Evolutionary conservation across 306 rosid genomes (phyloP).

Genomic region (Prunus campanulata): DNA sequence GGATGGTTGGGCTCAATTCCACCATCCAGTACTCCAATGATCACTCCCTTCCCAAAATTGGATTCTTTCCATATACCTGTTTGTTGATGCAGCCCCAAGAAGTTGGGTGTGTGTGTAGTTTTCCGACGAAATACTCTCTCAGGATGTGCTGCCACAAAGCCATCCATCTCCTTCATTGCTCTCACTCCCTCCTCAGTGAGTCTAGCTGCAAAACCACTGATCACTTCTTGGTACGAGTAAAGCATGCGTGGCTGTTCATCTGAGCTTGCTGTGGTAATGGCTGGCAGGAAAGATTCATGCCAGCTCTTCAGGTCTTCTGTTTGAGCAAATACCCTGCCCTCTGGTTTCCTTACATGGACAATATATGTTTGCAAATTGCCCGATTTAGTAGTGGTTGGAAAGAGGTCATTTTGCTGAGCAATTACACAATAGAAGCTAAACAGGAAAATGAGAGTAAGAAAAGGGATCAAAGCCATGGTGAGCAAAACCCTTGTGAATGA

Average conservation of each 20-base stretch:
- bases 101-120: slow-evolving; percentile 63
- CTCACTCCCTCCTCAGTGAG: slow-evolving; percentile 51
- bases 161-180: slow-evolving; percentile 45
- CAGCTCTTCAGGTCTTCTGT: slow-evolving; percentile 50
- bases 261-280: slow-evolving; percentile 34
- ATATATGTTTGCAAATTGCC: slow-evolving; percentile 44
- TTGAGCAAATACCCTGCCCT: slow-evolving; percentile 25
- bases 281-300: slow-evolving; percentile 58
- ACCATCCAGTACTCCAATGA: slow-evolving; percentile 65
- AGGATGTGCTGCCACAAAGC: slow-evolving; percentile 52
- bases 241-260: slow-evolving; percentile 33
- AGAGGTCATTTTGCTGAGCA: slow-evolving; percentile 27
- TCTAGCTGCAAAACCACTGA: slow-evolving; percentile 72
- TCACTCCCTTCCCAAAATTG: slow-evolving; percentile 72
- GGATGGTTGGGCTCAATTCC: slow-evolving; percentile 68
- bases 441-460: slow-evolving; percentile 34
- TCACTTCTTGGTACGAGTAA: slow-evolving; percentile 51
- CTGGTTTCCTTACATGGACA: slow-evolving; percentile 57
- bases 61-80: slow-evolving; percentile 63
- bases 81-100: slow-evolving; percentile 57
- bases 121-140: slow-evolving; percentile 41
- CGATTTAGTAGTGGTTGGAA: slow-evolving; percentile 10
- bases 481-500: slow-evolving; percentile 14
- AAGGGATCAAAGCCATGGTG: slow-evolving; percentile 40
- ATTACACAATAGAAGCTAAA: slow-evolving; percentile 27